Evolutionary conservation across 768 basidiomycete species (phyloP).

Genomic region (Amanita pseudoporphyria): DNA sequence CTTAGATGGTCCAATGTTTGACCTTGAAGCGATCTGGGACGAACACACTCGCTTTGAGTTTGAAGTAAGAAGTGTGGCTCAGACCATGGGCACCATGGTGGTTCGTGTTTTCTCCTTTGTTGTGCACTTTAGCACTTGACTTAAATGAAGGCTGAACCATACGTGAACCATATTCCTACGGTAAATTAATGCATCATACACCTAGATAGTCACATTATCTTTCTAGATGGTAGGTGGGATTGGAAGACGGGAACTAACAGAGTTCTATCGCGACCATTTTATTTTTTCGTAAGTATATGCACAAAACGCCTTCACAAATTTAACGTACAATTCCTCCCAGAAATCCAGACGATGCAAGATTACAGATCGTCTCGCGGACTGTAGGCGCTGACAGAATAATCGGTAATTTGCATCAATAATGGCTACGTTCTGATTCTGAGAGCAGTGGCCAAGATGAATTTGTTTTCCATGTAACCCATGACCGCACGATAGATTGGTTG

Average conservation of each 20-base stretch:
- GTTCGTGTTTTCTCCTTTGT: constrained; percentile 19
- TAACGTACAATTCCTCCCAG: constrained; percentile 15
- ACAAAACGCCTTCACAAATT: background rate
- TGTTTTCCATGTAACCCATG: constrained; percentile 36
- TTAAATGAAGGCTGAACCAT: constrained; percentile 36
- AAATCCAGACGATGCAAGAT: constrained; percentile 35
- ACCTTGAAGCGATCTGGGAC: constrained; percentile 53
- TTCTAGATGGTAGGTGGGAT: constrained; percentile 46
- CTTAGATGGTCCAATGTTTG: constrained; percentile 42
- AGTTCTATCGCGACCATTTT: constrained; percentile 49
- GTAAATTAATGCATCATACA: constrained; percentile 23
- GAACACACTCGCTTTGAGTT: constrained; percentile 51
- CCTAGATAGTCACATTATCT: background rate
- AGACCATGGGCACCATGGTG: constrained; percentile 50
- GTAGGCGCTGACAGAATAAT: constrained; percentile 41
- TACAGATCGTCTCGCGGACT: constrained; percentile 41
- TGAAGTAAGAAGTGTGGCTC: constrained; percentile 35
- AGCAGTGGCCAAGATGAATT: constrained; percentile 33
- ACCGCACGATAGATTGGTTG: constrained; percentile 34
- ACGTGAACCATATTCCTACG: constrained; percentile 52
- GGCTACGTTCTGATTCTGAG: background rate
- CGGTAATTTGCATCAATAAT: constrained; percentile 20
- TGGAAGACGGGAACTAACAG: constrained; percentile 37
- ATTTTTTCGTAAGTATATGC: constrained; percentile 32
- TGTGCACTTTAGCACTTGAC: background rate